phyloP scores from a whole-genome alignment of 2,329 filamentous ascomycete genomes.

The Penicillium sp. region DNA sequence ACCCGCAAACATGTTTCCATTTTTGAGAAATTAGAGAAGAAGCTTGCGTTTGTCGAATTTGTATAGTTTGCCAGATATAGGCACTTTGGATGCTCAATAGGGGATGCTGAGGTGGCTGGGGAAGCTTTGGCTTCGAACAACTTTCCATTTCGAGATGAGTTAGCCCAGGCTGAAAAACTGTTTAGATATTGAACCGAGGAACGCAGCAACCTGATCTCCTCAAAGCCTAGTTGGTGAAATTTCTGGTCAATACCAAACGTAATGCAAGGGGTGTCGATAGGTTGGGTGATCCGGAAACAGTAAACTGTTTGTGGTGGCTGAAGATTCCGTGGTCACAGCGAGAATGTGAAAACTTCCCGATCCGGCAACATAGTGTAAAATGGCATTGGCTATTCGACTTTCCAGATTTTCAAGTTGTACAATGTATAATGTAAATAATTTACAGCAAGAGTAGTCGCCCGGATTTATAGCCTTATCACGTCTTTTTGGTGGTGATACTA shows the following conservation, averaged over 20 bases:
- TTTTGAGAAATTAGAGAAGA: conserved; percentile 4
- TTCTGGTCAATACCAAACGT: neutral
- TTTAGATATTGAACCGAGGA: neutral
- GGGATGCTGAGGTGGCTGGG: conserved; percentile 7
- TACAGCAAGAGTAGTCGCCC: no score
- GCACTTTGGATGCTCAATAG: neutral
- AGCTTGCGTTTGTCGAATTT: neutral
- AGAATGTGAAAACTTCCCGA: conserved; percentile 14
- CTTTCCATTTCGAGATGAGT: conserved; percentile 1
- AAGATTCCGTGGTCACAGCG: conserved; percentile 4
- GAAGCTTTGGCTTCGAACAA: neutral
- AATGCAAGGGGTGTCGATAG: neutral
- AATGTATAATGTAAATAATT: neutral
- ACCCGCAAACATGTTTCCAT: conserved; percentile 13
- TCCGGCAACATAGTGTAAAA: neutral
- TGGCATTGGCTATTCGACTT: neutral
- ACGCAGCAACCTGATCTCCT: neutral
- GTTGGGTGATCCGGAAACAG: neutral
- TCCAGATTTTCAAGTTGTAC: neutral
- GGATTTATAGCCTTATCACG: no score
- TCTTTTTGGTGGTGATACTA: no score
- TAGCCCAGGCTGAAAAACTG: neutral
- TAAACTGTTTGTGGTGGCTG: conserved; percentile 9
- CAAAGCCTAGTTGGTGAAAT: neutral
- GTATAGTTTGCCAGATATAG: neutral